phyloP scores from a whole-genome alignment of 306 rosid genomes.

The Vigna hirtella region DNA sequence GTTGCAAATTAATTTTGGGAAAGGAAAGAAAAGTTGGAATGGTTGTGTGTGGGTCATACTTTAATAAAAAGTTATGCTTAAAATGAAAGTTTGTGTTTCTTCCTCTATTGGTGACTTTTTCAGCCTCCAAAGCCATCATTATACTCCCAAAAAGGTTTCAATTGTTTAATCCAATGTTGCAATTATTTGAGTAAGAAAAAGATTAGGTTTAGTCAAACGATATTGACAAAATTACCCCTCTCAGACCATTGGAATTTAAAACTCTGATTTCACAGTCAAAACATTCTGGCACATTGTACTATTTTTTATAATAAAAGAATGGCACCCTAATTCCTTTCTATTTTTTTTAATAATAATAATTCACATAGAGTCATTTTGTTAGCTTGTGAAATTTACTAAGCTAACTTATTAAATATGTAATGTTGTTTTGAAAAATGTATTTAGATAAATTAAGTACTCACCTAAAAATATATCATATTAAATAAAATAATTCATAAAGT shows the following conservation, averaged over 20 bases:
- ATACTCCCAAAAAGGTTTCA: conserved; percentile 51
- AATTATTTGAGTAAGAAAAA: conserved; percentile 26
- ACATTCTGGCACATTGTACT: conserved; percentile 19
- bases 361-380: neutral
- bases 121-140: conserved; percentile 46
- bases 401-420: neutral
- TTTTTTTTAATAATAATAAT: no score
- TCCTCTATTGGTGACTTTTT: conserved; percentile 51
- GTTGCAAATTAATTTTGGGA: neutral
- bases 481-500: neutral
- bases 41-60: conserved; percentile 38
- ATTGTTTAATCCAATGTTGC: conserved; percentile 38
- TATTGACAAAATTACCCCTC: conserved; percentile 49
- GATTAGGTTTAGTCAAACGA: conserved; percentile 36
- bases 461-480: neutral
- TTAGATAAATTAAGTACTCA: neutral
- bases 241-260: conserved; percentile 38
- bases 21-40: conserved; percentile 17
- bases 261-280: conserved; percentile 1
- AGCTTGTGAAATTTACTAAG: neutral
- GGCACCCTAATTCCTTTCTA: no score
- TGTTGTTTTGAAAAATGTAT: neutral
- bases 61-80: conserved; percentile 62
- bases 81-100: conserved; percentile 58
- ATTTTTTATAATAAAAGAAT: neutral